Evolutionary conservation across 1,284 basidiomycete species (phyloP), one percentile per base, ranked within the genome.

Genomic region (Mycosarcoma mackinlayi): DNA sequence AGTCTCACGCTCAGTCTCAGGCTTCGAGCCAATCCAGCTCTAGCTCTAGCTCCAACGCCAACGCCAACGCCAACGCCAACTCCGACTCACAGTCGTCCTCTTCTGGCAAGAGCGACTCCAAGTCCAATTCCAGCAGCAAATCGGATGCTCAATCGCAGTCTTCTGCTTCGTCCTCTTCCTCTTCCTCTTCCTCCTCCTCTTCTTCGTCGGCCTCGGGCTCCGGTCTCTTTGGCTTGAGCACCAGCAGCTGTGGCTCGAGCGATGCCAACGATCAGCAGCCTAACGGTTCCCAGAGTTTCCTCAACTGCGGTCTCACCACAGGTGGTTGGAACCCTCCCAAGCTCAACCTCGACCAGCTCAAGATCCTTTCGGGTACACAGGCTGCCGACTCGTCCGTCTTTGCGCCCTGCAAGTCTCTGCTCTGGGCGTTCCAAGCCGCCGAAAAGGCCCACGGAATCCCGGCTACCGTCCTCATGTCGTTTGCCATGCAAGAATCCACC

Each of bases 401-500:
- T 51, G 51, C 51, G 1, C 64, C 70, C 21, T 78, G 76, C 71
- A 60, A 65, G 40, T 34, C 54, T 28, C 51, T 67, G 16, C 56
- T 69, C 19, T 60, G 59, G 55, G 65, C 70, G 30, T 78, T 78
- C 52, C 51, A 77, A 38, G 48, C 55, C 13, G 74, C 66, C 30
- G 58, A 56, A 21, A 49, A 68, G 42, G 37, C 47, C 3, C 60
- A 72, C 44, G 56, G 57, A 16, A 25, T 78, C 8, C 76, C 76
- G 18, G 71, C 73, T 27, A 62, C 66, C 24, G 48, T 78, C 16
- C 62, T 78, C 46, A 76, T 76, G 74, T 61, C 68, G 25, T 72
- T 78, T 39, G 75, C 72, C 44, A 72, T 78, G 67, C 76, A 78
- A 42, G 76, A 78, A 39, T 75, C 71, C 9, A 69, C 71, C 21